phyloP scores from a whole-genome alignment of 495 filamentous ascomycete species.

The Neurospora tetrasperma region DNA sequence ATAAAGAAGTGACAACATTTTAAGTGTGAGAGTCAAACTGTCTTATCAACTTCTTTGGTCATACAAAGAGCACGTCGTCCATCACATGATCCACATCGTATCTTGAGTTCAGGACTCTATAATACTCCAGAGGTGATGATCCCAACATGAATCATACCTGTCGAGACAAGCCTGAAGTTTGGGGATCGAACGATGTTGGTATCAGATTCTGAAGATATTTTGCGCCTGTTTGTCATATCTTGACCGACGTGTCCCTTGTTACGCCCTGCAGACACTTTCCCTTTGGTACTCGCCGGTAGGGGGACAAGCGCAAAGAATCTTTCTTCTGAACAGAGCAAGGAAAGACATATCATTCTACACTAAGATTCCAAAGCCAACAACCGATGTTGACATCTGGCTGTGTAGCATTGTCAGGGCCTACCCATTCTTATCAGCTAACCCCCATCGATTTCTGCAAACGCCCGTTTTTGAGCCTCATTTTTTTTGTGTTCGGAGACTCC shows the following conservation, averaged over 20 bases:
- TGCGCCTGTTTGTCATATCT: background rate
- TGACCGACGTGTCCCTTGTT: background rate
- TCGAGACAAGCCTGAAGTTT: background rate
- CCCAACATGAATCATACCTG: background rate
- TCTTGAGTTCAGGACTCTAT: too few relatives aligned
- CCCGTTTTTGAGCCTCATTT: background rate
- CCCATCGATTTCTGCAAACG: background rate
- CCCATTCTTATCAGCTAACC: background rate
- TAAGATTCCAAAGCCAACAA: background rate
- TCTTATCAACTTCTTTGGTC: too few relatives aligned
- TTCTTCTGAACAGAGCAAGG: background rate
- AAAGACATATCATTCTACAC: too few relatives aligned
- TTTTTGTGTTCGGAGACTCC: background rate
- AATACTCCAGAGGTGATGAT: too few relatives aligned
- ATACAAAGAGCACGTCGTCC: too few relatives aligned
- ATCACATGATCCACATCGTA: too few relatives aligned
- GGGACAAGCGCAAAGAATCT: background rate
- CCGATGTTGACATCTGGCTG: background rate
- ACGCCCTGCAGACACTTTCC: background rate
- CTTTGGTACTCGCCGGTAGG: background rate
- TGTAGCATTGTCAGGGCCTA: background rate
- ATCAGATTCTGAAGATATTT: background rate
- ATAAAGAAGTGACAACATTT: too few relatives aligned
- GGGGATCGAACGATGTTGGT: background rate
- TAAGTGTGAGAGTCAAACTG: too few relatives aligned